Conservation (phyloP, 371 early-diverging fungal species). For the Haplosporangium sp. region DNA sequence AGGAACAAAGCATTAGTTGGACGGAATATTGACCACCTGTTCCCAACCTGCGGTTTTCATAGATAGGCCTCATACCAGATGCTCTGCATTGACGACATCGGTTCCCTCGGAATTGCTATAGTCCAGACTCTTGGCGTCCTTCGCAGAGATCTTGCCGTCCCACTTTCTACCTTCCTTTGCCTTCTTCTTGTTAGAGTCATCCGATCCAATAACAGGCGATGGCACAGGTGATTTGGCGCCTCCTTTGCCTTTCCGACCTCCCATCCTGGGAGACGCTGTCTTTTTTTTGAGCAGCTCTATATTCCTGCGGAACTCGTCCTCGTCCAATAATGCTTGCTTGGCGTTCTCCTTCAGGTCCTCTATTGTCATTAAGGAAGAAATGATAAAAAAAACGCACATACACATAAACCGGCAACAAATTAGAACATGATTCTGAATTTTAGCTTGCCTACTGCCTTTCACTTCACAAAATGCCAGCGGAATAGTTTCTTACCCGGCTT, state of each 20-base stretch:
- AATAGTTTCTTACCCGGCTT: constrained; percentile 55
- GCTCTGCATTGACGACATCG: constrained; percentile 42
- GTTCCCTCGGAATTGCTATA: constrained; percentile 63
- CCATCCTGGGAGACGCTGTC: constrained; percentile 52
- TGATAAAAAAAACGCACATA: neutral
- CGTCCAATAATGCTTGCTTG: constrained; percentile 56
- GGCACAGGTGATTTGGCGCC: constrained; percentile 48
- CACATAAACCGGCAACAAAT: neutral
- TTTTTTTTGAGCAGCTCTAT: constrained; percentile 61
- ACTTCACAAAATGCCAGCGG: too few relatives aligned
- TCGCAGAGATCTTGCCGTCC: constrained; percentile 72
- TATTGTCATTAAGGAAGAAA: constrained; percentile 15
- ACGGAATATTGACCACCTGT: neutral
- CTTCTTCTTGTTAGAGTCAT: constrained; percentile 49
- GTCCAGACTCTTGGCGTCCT: constrained; percentile 75
- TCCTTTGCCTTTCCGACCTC: constrained; percentile 45
- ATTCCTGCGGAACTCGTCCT: constrained; percentile 73
- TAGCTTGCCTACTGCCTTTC: too few relatives aligned
- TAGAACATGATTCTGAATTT: neutral
- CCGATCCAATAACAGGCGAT: constrained; percentile 55
- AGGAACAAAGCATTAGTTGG: neutral
- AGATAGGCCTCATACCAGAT: constrained; percentile 25
- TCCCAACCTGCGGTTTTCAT: neutral
- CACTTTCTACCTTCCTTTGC: constrained; percentile 70
- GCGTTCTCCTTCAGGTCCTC: constrained; percentile 26